Conservation (phyloP, 148 eudicot species). For the Vaccinium corymbosum region DNA sequence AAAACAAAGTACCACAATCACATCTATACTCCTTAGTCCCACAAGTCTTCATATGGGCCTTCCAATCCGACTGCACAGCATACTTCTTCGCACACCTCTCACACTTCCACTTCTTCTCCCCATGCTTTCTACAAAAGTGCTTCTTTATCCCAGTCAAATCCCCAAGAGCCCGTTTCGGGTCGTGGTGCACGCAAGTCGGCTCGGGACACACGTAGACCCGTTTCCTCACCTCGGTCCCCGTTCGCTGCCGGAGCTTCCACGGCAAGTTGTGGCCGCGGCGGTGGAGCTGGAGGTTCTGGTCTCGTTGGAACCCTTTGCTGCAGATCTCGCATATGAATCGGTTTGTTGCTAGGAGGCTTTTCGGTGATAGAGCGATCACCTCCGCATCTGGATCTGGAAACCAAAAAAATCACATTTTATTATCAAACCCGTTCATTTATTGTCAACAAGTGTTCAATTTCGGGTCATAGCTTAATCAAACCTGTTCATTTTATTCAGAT, state of each 20-base stretch:
- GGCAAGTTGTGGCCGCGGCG: conserved; percentile 77
- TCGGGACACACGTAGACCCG: conserved; percentile 74
- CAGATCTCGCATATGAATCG: conserved; percentile 75
- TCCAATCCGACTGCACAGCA: conserved; percentile 80
- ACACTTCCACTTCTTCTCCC: conserved; percentile 83
- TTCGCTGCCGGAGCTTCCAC: conserved; percentile 65
- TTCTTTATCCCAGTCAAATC: conserved; percentile 79
- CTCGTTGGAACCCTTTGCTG: conserved; percentile 70
- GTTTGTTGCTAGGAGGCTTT: conserved; percentile 55
- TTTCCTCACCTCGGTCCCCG: conserved; percentile 40
- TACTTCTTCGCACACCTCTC: conserved; percentile 65
- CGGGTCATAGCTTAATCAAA: no score
- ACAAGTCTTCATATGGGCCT: conserved; percentile 74
- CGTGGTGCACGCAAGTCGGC: conserved; percentile 55
- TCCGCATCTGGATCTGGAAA: conserved; percentile 71
- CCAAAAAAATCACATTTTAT: neutral
- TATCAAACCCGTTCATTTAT: no score
- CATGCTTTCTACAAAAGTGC: conserved; percentile 71
- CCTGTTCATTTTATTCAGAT: no score
- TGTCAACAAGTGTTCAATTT: no score
- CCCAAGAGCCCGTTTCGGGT: conserved; percentile 63
- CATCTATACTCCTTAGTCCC: conserved; percentile 68
- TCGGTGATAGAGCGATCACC: conserved; percentile 72
- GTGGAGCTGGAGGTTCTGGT: conserved; percentile 73
- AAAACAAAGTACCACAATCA: conserved; percentile 75